These are phyloP conservation scores for Tanacetum coccineum DNA, from an alignment of 129 eudicot genomes.

Conservation along the genomic window DNA sequence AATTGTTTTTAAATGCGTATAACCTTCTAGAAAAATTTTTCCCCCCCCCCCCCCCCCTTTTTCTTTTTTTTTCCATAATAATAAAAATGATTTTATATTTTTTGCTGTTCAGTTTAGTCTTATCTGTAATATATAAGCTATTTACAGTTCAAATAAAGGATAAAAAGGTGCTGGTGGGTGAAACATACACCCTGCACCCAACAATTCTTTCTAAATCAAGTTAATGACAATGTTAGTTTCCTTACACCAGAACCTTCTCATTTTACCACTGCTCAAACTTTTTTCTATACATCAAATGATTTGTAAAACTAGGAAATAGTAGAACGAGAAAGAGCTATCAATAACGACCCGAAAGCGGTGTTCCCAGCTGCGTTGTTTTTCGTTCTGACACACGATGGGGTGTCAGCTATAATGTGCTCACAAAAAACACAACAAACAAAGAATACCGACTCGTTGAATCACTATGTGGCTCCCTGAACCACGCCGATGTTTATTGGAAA, in stretches of 20 bases:
- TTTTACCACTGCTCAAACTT: not conserved
- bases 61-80: not conserved
- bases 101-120: not conserved
- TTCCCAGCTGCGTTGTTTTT: conserved; percentile 85
- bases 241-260: conserved; percentile 39
- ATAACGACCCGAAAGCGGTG: conserved; percentile 75
- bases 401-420: conserved; percentile 94
- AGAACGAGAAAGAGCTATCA: conserved; percentile 70
- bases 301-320: conserved; percentile 50
- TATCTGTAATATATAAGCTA: not conserved
- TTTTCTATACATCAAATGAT: conserved; percentile 14
- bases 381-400: conserved; percentile 95
- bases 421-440: conserved; percentile 69
- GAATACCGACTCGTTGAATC: conserved; percentile 69
- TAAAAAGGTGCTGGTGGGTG: not conserved
- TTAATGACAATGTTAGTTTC: not conserved
- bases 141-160: not conserved
- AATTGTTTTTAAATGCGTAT: not conserved
- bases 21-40: not conserved
- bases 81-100: not conserved
- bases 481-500: conserved; percentile 75
- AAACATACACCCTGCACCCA: not conserved
- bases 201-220: not conserved
- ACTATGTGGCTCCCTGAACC: conserved; percentile 90
- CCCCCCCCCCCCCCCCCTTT: too few relatives aligned